Percentiles rank a stretch among this genome's conserved stretches.
Evolutionary conservation across 345 rosid genomes (phyloP).

Genomic region (Eucalyptus camaldulensis): DNA sequence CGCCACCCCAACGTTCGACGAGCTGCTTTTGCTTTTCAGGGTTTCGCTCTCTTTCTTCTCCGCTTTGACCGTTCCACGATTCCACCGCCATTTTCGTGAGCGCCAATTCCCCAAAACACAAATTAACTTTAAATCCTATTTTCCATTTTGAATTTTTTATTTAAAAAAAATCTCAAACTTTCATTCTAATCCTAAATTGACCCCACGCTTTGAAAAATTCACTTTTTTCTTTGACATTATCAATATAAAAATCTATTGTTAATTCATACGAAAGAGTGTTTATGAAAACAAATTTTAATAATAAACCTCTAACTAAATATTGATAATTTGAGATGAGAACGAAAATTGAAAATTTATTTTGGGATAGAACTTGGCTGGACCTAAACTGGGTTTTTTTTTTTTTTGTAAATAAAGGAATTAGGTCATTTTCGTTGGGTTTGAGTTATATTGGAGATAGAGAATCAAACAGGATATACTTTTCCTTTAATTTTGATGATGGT

Average conservation of each 20-base stretch:
- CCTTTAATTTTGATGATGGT: not conserved
- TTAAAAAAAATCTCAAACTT: not conserved
- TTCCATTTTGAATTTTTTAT: not conserved
- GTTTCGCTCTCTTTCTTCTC: not conserved
- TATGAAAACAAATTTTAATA: not conserved
- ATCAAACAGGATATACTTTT: not conserved
- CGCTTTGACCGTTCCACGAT: not conserved
- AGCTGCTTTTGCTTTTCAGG: not conserved
- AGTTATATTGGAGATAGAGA: not conserved
- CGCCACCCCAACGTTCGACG: not conserved
- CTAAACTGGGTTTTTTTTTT: not conserved
- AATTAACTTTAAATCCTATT: not conserved
- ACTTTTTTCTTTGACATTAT: not conserved
- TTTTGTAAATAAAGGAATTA: not conserved
- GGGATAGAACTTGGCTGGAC: not conserved
- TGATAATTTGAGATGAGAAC: accelerated
- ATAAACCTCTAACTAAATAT: not conserved
- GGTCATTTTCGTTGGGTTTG: not conserved
- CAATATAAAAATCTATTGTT: accelerated
- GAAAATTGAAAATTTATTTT: accelerated
- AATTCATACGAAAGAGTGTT: not conserved
- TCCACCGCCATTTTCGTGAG: not conserved
- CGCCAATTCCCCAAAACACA: not conserved
- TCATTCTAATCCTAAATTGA: not conserved
- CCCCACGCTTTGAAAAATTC: too few species aligned